phyloP scores from a whole-genome alignment of 495 filamentous ascomycete species.

The Podospora anserina region DNA sequence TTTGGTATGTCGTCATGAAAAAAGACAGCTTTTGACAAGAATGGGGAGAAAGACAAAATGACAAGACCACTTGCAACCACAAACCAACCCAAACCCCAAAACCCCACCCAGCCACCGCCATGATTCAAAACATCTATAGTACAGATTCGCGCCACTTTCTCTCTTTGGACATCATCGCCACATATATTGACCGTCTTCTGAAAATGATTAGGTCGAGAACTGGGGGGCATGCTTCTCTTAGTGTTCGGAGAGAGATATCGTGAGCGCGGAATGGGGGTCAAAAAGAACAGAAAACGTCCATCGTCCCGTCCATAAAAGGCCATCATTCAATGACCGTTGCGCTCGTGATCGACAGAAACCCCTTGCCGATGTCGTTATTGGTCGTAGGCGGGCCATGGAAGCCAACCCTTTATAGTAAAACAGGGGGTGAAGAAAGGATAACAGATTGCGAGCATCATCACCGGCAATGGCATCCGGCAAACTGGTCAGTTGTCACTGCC shows the following conservation, averaged over 20 bases:
- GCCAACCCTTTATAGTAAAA: not conserved
- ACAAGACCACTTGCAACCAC: not conserved
- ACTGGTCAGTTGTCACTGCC: not conserved
- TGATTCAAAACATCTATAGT: not conserved
- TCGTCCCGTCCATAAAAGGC: not conserved
- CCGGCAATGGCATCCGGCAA: not conserved
- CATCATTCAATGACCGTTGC: not conserved
- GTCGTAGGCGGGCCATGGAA: not conserved
- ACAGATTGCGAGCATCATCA: not conserved
- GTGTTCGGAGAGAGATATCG: not conserved
- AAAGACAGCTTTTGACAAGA: not conserved
- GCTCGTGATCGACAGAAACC: not conserved
- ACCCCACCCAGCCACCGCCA: not conserved
- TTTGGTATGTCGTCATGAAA: not conserved
- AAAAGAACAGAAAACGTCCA: not conserved
- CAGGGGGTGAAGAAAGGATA: not conserved
- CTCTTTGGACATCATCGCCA: not conserved
- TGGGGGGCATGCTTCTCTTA: not conserved
- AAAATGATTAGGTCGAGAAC: not conserved
- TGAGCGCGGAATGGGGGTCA: not conserved
- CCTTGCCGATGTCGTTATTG: not conserved
- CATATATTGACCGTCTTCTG: not conserved
- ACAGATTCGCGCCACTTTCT: not conserved
- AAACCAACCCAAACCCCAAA: not conserved
- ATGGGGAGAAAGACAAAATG: not conserved